Percentiles rank a stretch among this genome's conserved stretches.
Conservation (phyloP, 352 stramenopile genomes). For the Pythium volutum region DNA sequence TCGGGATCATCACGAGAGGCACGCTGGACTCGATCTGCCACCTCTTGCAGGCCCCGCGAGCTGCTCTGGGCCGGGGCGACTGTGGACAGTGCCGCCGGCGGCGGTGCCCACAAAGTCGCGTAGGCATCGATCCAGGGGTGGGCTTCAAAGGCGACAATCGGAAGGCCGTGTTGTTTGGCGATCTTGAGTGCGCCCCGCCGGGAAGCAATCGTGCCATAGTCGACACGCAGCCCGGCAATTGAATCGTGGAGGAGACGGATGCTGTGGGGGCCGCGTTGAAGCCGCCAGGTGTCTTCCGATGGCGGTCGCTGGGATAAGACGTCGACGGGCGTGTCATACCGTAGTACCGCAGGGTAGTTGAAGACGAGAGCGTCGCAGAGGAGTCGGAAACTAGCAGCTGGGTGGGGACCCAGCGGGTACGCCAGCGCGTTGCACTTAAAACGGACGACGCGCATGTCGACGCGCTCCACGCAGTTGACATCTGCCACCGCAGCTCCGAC, state of each 20-base stretch:
- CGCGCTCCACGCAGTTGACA: no score
- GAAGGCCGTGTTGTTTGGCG: neutral
- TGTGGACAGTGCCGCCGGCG: no score
- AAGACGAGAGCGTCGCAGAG: neutral
- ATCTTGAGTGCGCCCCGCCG: neutral
- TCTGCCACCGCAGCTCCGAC: no score
- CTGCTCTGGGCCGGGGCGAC: no score
- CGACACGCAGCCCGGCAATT: neutral
- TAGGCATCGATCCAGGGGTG: neutral
- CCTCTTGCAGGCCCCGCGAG: no score
- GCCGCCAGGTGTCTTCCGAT: neutral
- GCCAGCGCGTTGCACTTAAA: neutral
- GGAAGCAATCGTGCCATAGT: neutral
- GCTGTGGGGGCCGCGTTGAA: neutral
- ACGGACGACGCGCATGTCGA: no score
- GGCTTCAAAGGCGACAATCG: neutral
- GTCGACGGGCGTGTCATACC: neutral
- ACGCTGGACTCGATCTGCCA: no score
- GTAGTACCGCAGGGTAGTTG: neutral
- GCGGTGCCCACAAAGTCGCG: neutral
- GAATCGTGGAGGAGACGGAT: neutral
- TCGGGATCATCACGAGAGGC: no score
- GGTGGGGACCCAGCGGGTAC: neutral
- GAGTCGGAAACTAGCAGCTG: neutral
- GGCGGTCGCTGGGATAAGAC: neutral